phyloP scores from a whole-genome alignment of 495 filamentous ascomycete genomes.

The Podospora comata region DNA sequence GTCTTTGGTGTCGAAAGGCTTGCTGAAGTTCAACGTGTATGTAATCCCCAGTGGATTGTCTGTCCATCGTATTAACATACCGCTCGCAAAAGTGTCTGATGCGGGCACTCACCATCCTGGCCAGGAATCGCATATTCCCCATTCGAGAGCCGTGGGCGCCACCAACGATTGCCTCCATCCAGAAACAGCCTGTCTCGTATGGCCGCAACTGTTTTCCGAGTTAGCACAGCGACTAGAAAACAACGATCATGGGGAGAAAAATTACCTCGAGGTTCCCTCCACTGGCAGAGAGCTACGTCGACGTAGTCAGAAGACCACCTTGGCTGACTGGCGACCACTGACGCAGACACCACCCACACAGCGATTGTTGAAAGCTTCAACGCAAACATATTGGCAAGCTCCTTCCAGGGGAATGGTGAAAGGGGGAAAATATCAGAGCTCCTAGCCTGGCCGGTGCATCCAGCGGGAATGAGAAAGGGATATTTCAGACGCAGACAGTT shows the following conservation, averaged over 20 bases:
- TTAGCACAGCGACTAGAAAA: slow-evolving; percentile 19
- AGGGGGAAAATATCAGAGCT: too few relatives aligned
- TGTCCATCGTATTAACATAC: slow-evolving; percentile 10
- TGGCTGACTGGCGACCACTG: slow-evolving; percentile 32
- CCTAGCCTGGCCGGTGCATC: too few relatives aligned
- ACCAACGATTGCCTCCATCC: slow-evolving; percentile 60
- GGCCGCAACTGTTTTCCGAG: slow-evolving; percentile 48
- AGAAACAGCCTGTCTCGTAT: slow-evolving; percentile 66
- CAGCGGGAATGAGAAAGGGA: too few relatives aligned
- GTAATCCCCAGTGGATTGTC: slow-evolving; percentile 48
- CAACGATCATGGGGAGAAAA: not conserved
- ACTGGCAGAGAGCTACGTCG: slow-evolving; percentile 57
- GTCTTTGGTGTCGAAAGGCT: slow-evolving; percentile 51
- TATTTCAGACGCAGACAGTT: too few relatives aligned
- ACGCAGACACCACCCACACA: slow-evolving; percentile 24
- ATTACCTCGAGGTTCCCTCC: slow-evolving; percentile 54
- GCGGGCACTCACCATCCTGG: slow-evolving; percentile 37
- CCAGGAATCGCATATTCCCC: slow-evolving; percentile 24
- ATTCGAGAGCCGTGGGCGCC: slow-evolving; percentile 43
- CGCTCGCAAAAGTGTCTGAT: too few relatives aligned
- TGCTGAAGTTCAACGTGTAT: slow-evolving; percentile 57
- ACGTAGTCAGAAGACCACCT: slow-evolving; percentile 42
- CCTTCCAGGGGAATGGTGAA: not conserved
- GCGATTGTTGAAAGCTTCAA: slow-evolving; percentile 17
- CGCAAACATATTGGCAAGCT: slow-evolving; percentile 20